Percentiles rank a stretch among this genome's conserved stretches.
phyloP scores from a whole-genome alignment of 495 filamentous ascomycete genomes.

The Hyaloscypha variabilis region DNA sequence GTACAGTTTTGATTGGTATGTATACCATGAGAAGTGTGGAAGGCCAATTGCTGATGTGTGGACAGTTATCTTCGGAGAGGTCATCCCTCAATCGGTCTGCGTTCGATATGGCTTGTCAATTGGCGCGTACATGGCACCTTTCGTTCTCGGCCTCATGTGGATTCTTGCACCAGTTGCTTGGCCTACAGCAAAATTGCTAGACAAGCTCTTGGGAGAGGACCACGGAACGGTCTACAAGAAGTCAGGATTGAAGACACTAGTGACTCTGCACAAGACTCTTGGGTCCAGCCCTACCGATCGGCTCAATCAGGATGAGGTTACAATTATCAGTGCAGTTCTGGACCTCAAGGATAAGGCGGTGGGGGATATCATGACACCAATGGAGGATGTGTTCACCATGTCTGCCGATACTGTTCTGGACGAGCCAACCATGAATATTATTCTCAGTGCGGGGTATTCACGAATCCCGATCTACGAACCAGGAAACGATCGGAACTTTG shows the following conservation, averaged over 20 bases:
- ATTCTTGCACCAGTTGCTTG: constrained; percentile 73
- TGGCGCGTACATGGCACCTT: constrained; percentile 89
- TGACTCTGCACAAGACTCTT: constrained; percentile 89
- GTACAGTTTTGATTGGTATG: constrained; percentile 90
- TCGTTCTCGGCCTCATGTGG: constrained; percentile 90
- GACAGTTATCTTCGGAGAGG: constrained; percentile 94
- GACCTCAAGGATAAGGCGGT: constrained; percentile 97
- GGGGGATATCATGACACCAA: constrained; percentile 95
- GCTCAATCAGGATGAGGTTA: constrained; percentile 95
- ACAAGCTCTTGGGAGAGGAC: constrained; percentile 75
- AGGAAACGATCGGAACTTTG: constrained; percentile 81
- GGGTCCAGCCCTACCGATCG: constrained; percentile 82
- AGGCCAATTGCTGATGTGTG: constrained; percentile 32
- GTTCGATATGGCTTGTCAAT: constrained; percentile 97
- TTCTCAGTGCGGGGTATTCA: constrained; percentile 91
- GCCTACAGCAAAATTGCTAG: constrained; percentile 77
- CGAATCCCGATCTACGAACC: constrained; percentile 91
- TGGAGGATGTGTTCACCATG: constrained; percentile 96
- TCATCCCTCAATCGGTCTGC: constrained; percentile 94
- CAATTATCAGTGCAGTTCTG: constrained; percentile 94
- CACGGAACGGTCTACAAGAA: constrained; percentile 87
- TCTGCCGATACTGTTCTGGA: constrained; percentile 88
- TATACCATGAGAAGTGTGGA: constrained; percentile 3
- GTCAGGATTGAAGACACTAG: constrained; percentile 81
- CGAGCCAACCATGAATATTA: constrained; percentile 88